A percentile compares a stretch with the other conserved stretches of the same genome.
These are phyloP conservation scores for Exophiala xenobiotica DNA, from an alignment of 2,329 filamentous ascomycete genomes.

Conservation along the genomic window DNA sequence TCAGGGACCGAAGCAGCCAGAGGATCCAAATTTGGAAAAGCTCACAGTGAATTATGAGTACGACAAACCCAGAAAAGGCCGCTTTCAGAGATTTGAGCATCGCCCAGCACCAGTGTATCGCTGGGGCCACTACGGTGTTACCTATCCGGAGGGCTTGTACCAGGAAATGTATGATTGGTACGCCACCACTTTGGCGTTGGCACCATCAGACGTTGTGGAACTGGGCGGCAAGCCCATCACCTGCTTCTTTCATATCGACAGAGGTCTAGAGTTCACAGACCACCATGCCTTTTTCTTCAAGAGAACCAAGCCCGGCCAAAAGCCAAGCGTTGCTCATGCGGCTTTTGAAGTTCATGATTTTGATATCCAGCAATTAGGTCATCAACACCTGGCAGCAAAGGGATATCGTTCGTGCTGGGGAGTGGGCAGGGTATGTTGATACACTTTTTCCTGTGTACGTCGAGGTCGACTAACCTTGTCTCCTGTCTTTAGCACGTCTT, in stretches of 20 bases:
- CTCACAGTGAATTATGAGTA: slow-evolving; percentile 37
- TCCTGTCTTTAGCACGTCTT: no score
- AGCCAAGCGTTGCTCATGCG: slow-evolving; percentile 62
- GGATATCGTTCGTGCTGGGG: slow-evolving; percentile 68
- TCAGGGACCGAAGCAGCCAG: slow-evolving; percentile 17
- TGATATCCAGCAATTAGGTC: slow-evolving; percentile 67
- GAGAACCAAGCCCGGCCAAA: slow-evolving; percentile 16
- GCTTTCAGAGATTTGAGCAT: slow-evolving; percentile 43
- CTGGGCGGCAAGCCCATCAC: slow-evolving; percentile 35
- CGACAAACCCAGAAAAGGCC: slow-evolving; percentile 38
- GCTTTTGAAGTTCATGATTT: slow-evolving; percentile 71
- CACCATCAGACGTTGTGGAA: slow-evolving; percentile 46
- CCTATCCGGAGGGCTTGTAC: slow-evolving; percentile 36
- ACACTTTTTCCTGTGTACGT: no score
- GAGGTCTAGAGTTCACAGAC: slow-evolving; percentile 46
- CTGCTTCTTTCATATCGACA: slow-evolving; percentile 52
- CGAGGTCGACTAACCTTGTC: no score
- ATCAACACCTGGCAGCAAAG: slow-evolving; percentile 64
- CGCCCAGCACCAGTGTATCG: slow-evolving; percentile 51
- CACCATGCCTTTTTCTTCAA: slow-evolving; percentile 52
- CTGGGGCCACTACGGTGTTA: slow-evolving; percentile 48
- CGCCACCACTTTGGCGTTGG: slow-evolving; percentile 47
- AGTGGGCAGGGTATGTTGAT: no score
- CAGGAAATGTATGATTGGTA: slow-evolving; percentile 42
- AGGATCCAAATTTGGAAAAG: slow-evolving; percentile 28